Percentiles rank a stretch among this genome's conserved stretches.
These are phyloP conservation scores for Cerioporus squamosus DNA, from an alignment of 1,284 basidiomycete species.

Conservation along the genomic window DNA sequence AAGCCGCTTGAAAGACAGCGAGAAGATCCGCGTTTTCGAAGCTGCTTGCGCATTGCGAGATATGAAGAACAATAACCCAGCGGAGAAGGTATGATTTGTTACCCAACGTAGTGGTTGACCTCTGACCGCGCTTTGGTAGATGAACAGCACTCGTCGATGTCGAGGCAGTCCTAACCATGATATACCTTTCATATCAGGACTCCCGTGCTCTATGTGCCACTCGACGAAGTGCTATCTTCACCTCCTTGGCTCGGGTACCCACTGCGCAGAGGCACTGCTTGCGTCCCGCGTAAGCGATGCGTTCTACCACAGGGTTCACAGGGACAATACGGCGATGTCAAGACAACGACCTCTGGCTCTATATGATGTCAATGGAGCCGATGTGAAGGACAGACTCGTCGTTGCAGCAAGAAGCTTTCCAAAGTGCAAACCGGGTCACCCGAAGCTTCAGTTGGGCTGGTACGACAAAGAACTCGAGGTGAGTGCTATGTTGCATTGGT, in stretches of 20 bases:
- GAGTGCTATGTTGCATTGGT: background rate
- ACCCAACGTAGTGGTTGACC: no score
- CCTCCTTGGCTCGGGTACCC: constrained; percentile 48
- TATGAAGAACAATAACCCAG: background rate
- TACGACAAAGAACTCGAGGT: constrained; percentile 18
- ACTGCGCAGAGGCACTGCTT: constrained; percentile 56
- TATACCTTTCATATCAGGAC: background rate
- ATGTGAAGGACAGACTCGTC: constrained; percentile 38
- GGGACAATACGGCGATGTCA: constrained; percentile 3
- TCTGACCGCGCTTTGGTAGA: background rate
- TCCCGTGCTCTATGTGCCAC: constrained; percentile 58
- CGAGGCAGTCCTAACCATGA: background rate
- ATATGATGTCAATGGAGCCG: constrained; percentile 41
- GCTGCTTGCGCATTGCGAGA: constrained; percentile 34
- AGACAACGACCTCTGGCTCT: constrained; percentile 31
- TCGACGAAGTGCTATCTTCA: constrained; percentile 53
- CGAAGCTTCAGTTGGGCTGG: constrained; percentile 19
- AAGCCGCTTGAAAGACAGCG: background rate
- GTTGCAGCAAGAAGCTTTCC: constrained; percentile 46
- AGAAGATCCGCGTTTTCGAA: constrained; percentile 33
- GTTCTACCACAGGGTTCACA: constrained; percentile 52
- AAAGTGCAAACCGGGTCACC: constrained; percentile 38
- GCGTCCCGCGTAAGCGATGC: constrained; percentile 27
- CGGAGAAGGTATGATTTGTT: background rate
- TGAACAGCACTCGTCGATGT: background rate